Base-by-base conservation (phyloP, 2,329 filamentous ascomycete genomes). In the Aureobasidium sp. region DNA sequence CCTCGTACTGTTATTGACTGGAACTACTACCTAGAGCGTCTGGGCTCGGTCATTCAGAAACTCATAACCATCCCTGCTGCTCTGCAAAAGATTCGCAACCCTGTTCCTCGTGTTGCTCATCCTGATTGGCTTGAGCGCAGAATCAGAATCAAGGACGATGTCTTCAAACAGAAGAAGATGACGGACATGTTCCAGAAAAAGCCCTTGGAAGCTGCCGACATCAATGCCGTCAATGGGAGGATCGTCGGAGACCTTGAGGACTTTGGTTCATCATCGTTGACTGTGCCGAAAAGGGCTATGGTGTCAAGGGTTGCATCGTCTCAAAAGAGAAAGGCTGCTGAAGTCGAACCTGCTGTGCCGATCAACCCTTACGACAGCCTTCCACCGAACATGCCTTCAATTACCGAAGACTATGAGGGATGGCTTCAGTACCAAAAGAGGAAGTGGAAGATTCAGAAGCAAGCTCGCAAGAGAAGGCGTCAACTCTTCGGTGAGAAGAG, bases 381-480 rank as follows among this genome's bases (percentile, higher is more conserved):
- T 15, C 94, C 94, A 0, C 84, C 87, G 63, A 81, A 84, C 43
- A 95, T 96, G 88, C 93, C 94, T 1, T 83, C 82, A 25, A 88
- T 94, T 21, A 89, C 85, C 0, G 85, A 94, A 51, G 88, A 99
- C 73, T 99, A 99, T 67, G 78, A 84, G 19, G 90, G 84, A 0
- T 99, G 95, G 78, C 73, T 99, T 57, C 82, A 88, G 69, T 97
- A 97, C 69, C 94, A 99, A 71, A 99, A 99, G 74, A 85, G 92
- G 76, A 99, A 99, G 74, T 99, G 94, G 94, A 96, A 93, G 77
- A 87, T 97, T 38, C 94, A 99, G 71, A 95, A 91, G 69, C 88
- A 95, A 71, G 91, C 93, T 35, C 85, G 94, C 23, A 81, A 87
- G 62, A 86, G 93, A 45, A 83, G 95, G 64, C 84, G 93, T 51